phyloP scores from a whole-genome alignment of 306 rosid species.

The Prunus mira region DNA sequence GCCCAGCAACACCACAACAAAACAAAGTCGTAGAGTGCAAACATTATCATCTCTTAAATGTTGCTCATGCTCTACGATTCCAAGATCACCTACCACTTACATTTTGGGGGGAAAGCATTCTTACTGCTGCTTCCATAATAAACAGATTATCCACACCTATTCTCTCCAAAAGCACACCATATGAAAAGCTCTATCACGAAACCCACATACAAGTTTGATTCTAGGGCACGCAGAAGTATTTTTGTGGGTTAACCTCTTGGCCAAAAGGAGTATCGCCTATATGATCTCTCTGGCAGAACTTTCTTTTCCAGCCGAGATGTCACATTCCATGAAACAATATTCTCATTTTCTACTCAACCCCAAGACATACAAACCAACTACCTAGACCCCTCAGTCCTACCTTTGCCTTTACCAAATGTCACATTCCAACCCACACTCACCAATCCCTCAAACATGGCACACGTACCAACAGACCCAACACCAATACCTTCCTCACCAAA shows the following conservation, averaged over 20 bases:
- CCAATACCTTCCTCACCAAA: not conserved
- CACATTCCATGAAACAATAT: too few species aligned
- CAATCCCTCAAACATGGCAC: not conserved
- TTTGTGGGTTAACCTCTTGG: not conserved
- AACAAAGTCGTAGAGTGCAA: rapidly evolving
- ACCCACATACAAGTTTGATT: not conserved
- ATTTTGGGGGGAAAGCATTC: not conserved
- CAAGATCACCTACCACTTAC: not conserved
- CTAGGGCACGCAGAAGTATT: not conserved
- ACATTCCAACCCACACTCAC: not conserved
- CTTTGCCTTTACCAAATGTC: not conserved
- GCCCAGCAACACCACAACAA: not conserved
- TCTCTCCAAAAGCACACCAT: not conserved
- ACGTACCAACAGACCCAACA: not conserved
- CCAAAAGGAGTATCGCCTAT: not conserved
- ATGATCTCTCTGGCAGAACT: not conserved
- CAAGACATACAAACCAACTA: too few species aligned
- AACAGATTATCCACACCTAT: not conserved
- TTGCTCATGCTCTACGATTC: not conserved
- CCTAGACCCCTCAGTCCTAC: not conserved
- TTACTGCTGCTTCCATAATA: not conserved
- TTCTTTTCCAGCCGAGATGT: not conserved
- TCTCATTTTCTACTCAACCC: too few species aligned
- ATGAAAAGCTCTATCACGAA: not conserved
- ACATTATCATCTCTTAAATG: not conserved